Base-by-base conservation (phyloP, 1,139 yeast species). In the Candida dubliniensis region DNA sequence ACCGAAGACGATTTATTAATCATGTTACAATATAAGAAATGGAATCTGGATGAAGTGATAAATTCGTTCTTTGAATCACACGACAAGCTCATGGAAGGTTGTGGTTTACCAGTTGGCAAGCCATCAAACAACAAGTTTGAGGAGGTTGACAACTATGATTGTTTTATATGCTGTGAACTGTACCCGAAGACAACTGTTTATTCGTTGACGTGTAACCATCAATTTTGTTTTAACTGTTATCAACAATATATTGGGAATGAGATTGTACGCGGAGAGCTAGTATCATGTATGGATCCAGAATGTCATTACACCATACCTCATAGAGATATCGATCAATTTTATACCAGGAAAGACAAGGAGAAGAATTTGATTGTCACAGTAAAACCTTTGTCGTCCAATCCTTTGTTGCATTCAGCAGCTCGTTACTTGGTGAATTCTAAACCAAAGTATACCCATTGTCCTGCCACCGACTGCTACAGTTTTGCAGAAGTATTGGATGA, bases 21-120 rank as follows among this genome's bases (percentile, higher is more conserved):
- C 2, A 64, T 90, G 59, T 68, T 88, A 35, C 81, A 84, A 42
- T 62, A 69, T 45, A 84, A 72, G 59, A 74, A 77, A 40, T 89
- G 96, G 96, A 88, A 84, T 59, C 77, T 78, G 37, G 95, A 87
- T 47, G 77, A 77, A 42, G 73, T 88, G 34, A 69, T 87, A 43
- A 91, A 88, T 48, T 76, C 74, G 37, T 87, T 77, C 64, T 81
- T 85, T 56, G 84, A 78, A 40, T 68, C 80, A 47, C 69, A 77
- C 42, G 67, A 64, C 4, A 59, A 63, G 12, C 69, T 84, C 2
- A 59, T 77, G 31, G 54, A 59, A 4, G 64, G 63, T 11, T 77
- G 82, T 31, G 91, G 93, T 1, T 53, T 84, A 33, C 58, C 67
- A 34, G 23, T 41, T 31, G 54, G 12, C 38, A 45, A 31, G 41